Evolutionary conservation across 1,284 basidiomycete species (phyloP).

Genomic region (Mycosarcoma maydis): DNA sequence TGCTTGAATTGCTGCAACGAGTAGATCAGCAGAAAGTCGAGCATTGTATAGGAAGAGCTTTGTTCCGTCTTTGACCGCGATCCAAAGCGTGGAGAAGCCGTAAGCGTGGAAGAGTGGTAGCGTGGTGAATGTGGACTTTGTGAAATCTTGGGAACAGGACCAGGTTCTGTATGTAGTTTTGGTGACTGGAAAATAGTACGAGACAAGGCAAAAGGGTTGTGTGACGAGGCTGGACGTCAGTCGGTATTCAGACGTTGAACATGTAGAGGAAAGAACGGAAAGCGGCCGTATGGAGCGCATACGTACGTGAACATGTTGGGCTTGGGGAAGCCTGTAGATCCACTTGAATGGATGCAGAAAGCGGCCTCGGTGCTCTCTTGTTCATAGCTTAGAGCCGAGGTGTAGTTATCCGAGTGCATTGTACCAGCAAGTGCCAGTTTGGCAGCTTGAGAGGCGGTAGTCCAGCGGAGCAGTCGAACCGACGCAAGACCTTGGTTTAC

Average conservation of each 20-base stretch:
- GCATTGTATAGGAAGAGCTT: constrained; percentile 10
- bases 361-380: constrained; percentile 2
- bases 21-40: constrained; percentile 6
- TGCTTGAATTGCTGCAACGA: constrained; percentile 1
- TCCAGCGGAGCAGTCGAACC: not conserved
- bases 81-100: constrained; percentile 9
- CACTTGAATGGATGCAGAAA: constrained; percentile 26
- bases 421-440: not conserved
- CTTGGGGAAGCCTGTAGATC: constrained; percentile 42
- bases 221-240: too few species aligned
- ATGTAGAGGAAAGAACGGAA: too few species aligned
- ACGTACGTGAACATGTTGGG: constrained; percentile 8
- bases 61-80: not conserved
- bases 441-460: not conserved
- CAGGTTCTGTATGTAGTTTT: too few species aligned
- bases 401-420: not conserved
- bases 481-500: not conserved
- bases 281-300: too few species aligned
- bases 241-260: too few species aligned
- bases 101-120: constrained; percentile 34
- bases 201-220: too few species aligned
- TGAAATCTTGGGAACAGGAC: too few species aligned
- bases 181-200: too few species aligned
- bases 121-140: constrained; percentile 11
- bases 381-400: constrained; percentile 3